These are phyloP conservation scores for Zopfochytrium polystomum DNA, from an alignment of 371 early-diverging fungal species.

Conservation along the genomic window DNA sequence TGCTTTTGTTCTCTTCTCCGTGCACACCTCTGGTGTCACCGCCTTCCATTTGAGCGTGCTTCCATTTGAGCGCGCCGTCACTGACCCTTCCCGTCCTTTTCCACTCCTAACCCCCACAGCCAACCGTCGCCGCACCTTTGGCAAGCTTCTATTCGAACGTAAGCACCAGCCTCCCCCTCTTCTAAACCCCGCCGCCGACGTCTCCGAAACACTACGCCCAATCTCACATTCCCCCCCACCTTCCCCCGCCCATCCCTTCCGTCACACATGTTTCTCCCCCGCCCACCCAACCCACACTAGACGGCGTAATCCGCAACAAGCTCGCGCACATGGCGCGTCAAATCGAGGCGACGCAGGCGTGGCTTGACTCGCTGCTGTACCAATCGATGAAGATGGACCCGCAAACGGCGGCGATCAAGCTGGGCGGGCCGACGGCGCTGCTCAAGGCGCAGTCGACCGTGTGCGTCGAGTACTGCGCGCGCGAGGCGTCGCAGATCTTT, in stretches of 20 bases:
- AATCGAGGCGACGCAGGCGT: slow-evolving; percentile 59
- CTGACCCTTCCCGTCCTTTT: no score
- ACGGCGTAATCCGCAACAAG: slow-evolving; percentile 46
- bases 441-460: slow-evolving; percentile 50
- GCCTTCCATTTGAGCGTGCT: neutral
- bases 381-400: slow-evolving; percentile 62
- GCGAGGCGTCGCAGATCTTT: slow-evolving; percentile 65
- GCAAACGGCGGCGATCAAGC: slow-evolving; percentile 35
- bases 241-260: no score
- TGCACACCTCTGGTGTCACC: neutral
- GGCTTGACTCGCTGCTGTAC: slow-evolving; percentile 60
- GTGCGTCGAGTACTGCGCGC: slow-evolving; percentile 24
- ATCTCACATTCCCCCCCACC: no score
- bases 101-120: no score
- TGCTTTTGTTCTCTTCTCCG: neutral
- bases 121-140: slow-evolving; percentile 42
- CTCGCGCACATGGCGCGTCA: no score
- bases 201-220: no score
- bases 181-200: no score
- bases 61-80: neutral
- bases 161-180: neutral
- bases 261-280: neutral
- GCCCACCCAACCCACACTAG: neutral
- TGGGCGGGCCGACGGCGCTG: slow-evolving; percentile 69
- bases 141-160: slow-evolving; percentile 38